Conservation (phyloP, 345 rosid species). For the Ailanthus altissimus region DNA sequence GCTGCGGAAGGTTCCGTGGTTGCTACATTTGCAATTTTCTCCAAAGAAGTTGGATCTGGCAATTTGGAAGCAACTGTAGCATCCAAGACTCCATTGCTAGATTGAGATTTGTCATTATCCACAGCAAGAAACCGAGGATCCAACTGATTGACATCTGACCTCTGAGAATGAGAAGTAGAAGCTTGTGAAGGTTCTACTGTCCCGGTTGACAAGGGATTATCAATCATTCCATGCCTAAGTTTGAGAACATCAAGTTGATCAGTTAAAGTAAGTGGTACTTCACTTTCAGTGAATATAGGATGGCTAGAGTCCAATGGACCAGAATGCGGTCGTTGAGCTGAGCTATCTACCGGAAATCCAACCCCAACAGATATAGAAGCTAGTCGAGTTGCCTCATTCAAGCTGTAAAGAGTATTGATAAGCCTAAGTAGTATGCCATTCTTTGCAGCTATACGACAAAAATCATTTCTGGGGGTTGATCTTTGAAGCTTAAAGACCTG, state of each 20-base stretch:
- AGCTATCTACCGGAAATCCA: constrained; percentile 59
- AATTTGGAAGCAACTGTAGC: constrained; percentile 40
- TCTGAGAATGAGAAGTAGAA: constrained; percentile 73
- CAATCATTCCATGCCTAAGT: constrained; percentile 58
- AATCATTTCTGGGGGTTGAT: constrained; percentile 92
- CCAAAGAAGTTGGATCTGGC: constrained; percentile 37
- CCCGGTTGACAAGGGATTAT: constrained; percentile 40
- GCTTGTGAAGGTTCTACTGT: constrained; percentile 68
- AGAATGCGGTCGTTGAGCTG: constrained; percentile 62
- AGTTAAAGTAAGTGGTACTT: constrained; percentile 41
- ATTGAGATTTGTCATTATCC: constrained; percentile 66
- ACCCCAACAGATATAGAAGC: constrained; percentile 69
- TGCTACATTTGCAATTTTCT: constrained; percentile 36
- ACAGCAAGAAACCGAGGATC: constrained; percentile 44
- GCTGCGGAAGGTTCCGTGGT: constrained; percentile 33
- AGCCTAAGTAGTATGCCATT: constrained; percentile 84
- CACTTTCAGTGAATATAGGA: constrained; percentile 64
- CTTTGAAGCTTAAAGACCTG: constrained; percentile 96
- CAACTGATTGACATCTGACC: constrained; percentile 57
- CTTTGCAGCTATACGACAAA: constrained; percentile 94
- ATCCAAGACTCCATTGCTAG: constrained; percentile 59
- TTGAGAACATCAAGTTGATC: constrained; percentile 68
- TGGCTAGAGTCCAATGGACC: constrained; percentile 73
- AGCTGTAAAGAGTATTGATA: constrained; percentile 91
- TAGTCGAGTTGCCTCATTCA: constrained; percentile 91